Conservation (phyloP, 2,329 filamentous ascomycete genomes). For the Colletotrichum sp. region DNA sequence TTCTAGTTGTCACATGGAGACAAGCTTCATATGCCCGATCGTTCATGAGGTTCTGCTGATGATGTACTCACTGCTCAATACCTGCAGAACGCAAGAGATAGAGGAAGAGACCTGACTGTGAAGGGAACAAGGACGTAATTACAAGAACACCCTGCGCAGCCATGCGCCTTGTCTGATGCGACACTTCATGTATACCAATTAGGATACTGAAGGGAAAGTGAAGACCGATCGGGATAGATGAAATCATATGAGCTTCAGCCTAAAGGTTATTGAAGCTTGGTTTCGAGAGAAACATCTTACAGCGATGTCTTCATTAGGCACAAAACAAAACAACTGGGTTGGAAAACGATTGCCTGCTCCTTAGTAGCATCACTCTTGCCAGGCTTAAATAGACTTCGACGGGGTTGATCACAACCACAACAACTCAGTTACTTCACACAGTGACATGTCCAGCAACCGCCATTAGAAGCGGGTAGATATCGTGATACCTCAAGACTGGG, state of each 20-base stretch:
- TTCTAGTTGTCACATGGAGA: not conserved
- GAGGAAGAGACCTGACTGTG: fast-evolving
- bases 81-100: not conserved
- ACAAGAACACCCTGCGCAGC: not conserved
- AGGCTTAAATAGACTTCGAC: not conserved
- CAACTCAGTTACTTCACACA: too few relatives aligned
- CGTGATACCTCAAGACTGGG: not conserved
- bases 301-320: not conserved
- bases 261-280: fast-evolving
- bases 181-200: fast-evolving
- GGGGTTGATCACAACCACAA: not conserved
- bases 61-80: not conserved
- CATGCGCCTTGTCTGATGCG: not conserved
- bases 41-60: not conserved
- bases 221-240: not conserved
- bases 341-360: not conserved
- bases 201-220: not conserved
- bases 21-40: too few relatives aligned
- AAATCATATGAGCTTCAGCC: not conserved
- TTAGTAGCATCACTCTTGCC: not conserved
- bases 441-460: too few relatives aligned
- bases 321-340: not conserved
- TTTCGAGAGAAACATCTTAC: not conserved
- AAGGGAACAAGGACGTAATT: not conserved
- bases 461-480: not conserved